Conservation (phyloP, 2,329 filamentous ascomycete species). For the Rhytidhysteron rufulum region DNA sequence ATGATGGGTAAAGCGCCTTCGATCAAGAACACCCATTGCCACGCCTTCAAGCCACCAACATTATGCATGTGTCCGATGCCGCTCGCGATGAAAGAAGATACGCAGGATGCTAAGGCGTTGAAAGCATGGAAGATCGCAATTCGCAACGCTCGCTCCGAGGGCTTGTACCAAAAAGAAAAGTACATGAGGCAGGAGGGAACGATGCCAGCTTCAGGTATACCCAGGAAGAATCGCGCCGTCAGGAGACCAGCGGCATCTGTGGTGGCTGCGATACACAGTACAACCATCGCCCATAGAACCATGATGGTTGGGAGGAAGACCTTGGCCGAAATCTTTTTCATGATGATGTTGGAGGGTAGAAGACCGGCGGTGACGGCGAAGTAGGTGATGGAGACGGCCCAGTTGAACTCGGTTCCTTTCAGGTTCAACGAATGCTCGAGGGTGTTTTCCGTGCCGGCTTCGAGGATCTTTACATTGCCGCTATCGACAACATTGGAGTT, state of each 20-base stretch:
- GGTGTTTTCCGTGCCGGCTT: no score
- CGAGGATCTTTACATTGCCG: no score
- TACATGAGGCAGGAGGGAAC: slow-evolving; percentile 66
- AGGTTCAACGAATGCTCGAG: no score
- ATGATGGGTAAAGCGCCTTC: background rate
- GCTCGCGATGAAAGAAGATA: background rate
- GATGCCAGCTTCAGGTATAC: slow-evolving; percentile 66
- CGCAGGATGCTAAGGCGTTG: background rate
- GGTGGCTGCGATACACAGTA: slow-evolving; percentile 64
- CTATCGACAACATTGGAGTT: no score
- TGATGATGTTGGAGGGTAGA: no score
- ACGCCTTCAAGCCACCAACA: background rate
- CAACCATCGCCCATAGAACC: slow-evolving; percentile 63
- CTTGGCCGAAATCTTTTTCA: no score
- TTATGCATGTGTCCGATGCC: background rate
- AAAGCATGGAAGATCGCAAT: slow-evolving; percentile 59
- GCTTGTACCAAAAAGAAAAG: slow-evolving; percentile 76
- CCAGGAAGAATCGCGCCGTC: slow-evolving; percentile 53
- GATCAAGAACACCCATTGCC: background rate
- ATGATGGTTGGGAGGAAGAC: no score
- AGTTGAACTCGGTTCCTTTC: no score
- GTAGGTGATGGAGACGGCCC: no score
- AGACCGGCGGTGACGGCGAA: no score
- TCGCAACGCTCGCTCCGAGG: slow-evolving; percentile 69
- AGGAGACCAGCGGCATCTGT: slow-evolving; percentile 56